Percentiles rank a stretch among this genome's conserved stretches.
Evolutionary conservation across 208 protist species (phyloP).

Genomic region (Spongospora subterranea): DNA sequence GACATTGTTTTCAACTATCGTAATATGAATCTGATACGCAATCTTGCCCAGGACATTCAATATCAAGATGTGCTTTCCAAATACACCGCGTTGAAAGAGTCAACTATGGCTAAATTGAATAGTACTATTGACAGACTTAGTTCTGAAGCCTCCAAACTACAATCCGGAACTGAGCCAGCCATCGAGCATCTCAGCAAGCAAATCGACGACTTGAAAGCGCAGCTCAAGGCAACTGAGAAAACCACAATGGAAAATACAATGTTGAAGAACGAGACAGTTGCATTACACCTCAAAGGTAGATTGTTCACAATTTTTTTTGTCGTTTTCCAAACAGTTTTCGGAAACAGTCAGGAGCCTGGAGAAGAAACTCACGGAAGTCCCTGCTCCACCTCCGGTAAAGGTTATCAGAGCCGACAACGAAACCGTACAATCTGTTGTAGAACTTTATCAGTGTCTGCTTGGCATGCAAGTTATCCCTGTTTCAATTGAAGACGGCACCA

Average conservation of each 20-base stretch:
- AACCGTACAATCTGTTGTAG: not conserved
- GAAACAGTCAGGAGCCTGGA: not conserved
- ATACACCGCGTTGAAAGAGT: conserved; percentile 43
- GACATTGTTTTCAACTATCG: not conserved
- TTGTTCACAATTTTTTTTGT: not conserved
- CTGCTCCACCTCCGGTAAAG: not conserved
- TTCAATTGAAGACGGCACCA: not conserved
- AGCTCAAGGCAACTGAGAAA: not conserved
- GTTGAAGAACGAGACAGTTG: conserved; percentile 29
- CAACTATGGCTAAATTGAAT: not conserved
- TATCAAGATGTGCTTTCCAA: conserved; percentile 1
- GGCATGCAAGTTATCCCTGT: conserved; percentile 27
- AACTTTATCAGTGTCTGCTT: not conserved
- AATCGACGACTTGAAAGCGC: not conserved
- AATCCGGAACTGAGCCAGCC: not conserved
- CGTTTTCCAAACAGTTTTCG: not conserved
- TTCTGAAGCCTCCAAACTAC: not conserved
- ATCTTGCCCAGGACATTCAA: not conserved
- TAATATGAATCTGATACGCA: not conserved
- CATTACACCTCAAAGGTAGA: conserved; percentile 17
- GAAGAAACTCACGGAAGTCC: not conserved
- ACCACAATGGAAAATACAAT: not conserved
- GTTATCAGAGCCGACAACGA: not conserved
- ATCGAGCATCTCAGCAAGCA: conserved; percentile 5
- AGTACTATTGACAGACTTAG: not conserved